phyloP scores from a whole-genome alignment of 2,329 filamentous ascomycete genomes.

The Capronia coronata region DNA sequence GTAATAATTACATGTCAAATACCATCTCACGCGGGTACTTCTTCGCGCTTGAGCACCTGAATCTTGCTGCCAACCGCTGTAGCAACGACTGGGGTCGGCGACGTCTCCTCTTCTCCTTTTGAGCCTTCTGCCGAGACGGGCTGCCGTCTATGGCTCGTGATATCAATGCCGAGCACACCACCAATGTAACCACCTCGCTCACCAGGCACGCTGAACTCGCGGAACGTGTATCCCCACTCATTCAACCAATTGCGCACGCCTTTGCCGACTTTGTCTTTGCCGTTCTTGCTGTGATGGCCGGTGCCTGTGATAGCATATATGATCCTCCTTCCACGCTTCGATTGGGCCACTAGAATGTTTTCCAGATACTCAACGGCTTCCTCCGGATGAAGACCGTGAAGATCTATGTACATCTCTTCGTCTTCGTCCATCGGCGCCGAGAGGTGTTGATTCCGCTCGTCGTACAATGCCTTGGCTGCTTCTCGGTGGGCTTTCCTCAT shows the following conservation, averaged over 20 bases:
- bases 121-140: slow-evolving; percentile 31
- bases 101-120: slow-evolving; percentile 27
- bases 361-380: slow-evolving; percentile 94
- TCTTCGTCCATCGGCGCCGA: slow-evolving; percentile 39
- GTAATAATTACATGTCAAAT: background rate
- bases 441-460: slow-evolving; percentile 76
- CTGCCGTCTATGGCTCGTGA: slow-evolving; percentile 52
- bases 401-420: slow-evolving; percentile 83
- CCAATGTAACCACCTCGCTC: slow-evolving; percentile 73
- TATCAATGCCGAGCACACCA: slow-evolving; percentile 59
- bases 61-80: slow-evolving; percentile 37
- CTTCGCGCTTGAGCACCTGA: slow-evolving; percentile 42
- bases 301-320: slow-evolving; percentile 96
- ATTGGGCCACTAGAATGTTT: slow-evolving; percentile 77
- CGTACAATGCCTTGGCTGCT: slow-evolving; percentile 84
- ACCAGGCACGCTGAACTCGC: slow-evolving; percentile 94
- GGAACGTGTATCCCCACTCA: slow-evolving; percentile 91
- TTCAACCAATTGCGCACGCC: slow-evolving; percentile 84
- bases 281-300: slow-evolving; percentile 95
- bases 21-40: slow-evolving; percentile 27
- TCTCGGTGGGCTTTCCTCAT: slow-evolving; percentile 97
- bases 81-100: slow-evolving; percentile 29
- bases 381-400: slow-evolving; percentile 97
- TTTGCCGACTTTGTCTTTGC: slow-evolving; percentile 97
- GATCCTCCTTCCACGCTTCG: slow-evolving; percentile 59